phyloP scores from a whole-genome alignment of 73 alveolate species.

The Paramecium pentaurelia region DNA sequence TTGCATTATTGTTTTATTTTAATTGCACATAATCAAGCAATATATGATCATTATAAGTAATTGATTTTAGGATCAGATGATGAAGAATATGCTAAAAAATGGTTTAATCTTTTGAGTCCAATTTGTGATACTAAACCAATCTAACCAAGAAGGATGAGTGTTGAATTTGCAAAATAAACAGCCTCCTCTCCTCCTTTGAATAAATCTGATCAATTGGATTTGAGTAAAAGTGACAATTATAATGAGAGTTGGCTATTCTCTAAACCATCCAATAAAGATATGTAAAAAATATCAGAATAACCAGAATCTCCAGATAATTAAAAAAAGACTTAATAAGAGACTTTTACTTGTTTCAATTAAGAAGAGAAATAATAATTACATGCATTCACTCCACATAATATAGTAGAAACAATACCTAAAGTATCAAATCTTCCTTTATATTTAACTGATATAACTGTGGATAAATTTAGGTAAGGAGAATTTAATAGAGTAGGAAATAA shows the following conservation, averaged over 20 bases:
- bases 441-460: background rate
- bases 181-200: background rate
- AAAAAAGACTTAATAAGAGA: background rate
- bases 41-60: conserved; percentile 33
- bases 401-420: background rate
- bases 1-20: background rate
- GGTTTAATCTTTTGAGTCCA: background rate
- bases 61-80: conserved; percentile 7
- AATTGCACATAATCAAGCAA: background rate
- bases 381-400: background rate
- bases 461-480: background rate
- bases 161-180: background rate
- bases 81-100: background rate
- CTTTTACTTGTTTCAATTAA: background rate
- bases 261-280: background rate
- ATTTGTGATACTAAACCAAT: background rate
- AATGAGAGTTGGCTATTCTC: background rate
- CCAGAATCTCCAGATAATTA: background rate
- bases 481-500: background rate
- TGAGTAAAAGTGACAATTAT: background rate
- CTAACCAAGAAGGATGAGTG: background rate
- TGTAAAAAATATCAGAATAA: background rate
- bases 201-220: background rate
- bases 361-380: background rate
- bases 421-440: background rate